Conservation (phyloP, 1,284 basidiomycete genomes). For the Phenoliferia sp. region DNA sequence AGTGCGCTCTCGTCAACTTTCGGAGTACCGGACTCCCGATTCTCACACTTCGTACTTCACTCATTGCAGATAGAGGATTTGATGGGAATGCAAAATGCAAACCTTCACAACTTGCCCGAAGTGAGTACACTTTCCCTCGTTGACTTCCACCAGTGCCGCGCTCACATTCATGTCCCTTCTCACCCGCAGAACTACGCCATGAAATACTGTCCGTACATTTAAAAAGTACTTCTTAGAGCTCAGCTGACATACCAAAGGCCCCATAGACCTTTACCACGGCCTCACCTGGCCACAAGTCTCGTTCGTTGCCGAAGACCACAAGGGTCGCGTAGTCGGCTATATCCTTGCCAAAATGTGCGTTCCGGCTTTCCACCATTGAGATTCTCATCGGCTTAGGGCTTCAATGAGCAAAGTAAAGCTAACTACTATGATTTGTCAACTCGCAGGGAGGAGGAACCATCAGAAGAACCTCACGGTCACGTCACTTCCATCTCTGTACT, state of each 20-base stretch:
- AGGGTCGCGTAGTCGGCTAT: constrained; percentile 87
- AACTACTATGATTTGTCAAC: too few species aligned
- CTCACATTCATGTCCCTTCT: too few species aligned
- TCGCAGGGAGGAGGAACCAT: constrained; percentile 64
- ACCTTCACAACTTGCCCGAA: constrained; percentile 80
- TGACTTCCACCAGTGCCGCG: too few species aligned
- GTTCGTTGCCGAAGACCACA: constrained; percentile 86
- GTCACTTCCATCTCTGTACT: constrained; percentile 89
- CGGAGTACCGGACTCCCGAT: too few species aligned
- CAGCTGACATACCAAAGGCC: background rate
- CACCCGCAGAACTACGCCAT: constrained; percentile 45
- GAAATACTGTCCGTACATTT: constrained; percentile 72
- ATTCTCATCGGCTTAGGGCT: background rate
- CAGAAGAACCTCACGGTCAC: constrained; percentile 65
- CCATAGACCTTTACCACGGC: constrained; percentile 75
- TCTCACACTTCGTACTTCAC: constrained; percentile 22
- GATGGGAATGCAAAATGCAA: constrained; percentile 86
- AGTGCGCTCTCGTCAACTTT: constrained; percentile 34
- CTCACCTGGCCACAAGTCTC: constrained; percentile 91
- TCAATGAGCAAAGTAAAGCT: background rate
- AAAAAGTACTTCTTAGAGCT: background rate
- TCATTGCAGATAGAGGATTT: constrained; percentile 51
- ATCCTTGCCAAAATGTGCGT: constrained; percentile 85
- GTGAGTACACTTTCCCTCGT: constrained; percentile 72
- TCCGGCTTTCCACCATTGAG: constrained; percentile 31